Base-by-base conservation (phyloP, 441 rosid species). In the Euphorbia celastroides region DNA sequence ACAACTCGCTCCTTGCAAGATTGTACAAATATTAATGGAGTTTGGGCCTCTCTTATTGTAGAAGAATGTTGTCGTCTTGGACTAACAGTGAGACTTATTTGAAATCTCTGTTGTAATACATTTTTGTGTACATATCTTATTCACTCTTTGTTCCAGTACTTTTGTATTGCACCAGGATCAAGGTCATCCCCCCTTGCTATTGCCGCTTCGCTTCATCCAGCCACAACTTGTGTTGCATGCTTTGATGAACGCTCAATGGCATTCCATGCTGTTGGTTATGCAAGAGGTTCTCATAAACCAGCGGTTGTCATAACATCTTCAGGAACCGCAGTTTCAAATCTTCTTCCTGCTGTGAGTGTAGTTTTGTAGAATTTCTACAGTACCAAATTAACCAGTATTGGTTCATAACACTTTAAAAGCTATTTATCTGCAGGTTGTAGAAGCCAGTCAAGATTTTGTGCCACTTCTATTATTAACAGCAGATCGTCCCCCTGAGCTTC, bases 301-400 rank as follows among this genome's bases (percentile, higher is more conserved):
- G 97, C 99, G 9, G 91, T 89, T 50, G 75, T 94, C 69, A 85
- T 94, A 80, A 91, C 97, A 56, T 82, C 99, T 46, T 94, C 99
- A 59, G 99, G 99, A 78, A 94, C 99, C 61, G 99, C 99, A 50
- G 96, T 91, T 67, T 94, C 99, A 70, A 94, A 94, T 81, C 99
- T 94, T 82, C 81, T 88, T 78, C 99, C 99, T 60, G 97, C 99
- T 79, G 99, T 94, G 71, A 94, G 99, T 80, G 73, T 64, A 60
- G 65, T 28, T 75, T 68, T 58, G 65, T 28, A 9, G 50, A 52
- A 68, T 64, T 31, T 74, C 17, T 64, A 19, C 9, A 57, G 57
- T 27, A 30, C 61, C 42, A 34, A 25, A 67, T 65, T 34, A 9
- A 9, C 60, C 25, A 34, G 22, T 9, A 32, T 55, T 55, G 5